Evolutionary conservation across 2,329 filamentous ascomycete genomes (phyloP).

Genomic region (Beauveria sp.): DNA sequence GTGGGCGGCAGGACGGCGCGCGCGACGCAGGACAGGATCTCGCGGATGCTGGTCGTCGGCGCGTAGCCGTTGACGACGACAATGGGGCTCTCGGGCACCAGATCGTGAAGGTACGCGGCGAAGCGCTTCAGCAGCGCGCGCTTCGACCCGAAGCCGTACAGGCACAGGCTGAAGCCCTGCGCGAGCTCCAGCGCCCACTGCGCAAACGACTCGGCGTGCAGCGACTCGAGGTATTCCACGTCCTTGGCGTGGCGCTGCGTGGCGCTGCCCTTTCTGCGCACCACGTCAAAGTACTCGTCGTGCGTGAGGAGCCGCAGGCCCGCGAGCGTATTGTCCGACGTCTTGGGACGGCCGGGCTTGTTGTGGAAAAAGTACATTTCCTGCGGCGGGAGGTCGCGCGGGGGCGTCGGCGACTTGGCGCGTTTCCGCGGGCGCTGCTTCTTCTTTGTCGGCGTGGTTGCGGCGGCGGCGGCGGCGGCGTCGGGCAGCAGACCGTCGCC

Average conservation of each 20-base stretch:
- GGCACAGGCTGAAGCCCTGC: conserved; percentile 79
- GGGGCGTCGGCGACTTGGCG: conserved; percentile 65
- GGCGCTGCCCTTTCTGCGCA: conserved; percentile 17
- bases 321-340: conserved; percentile 76
- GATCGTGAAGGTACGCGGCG: conserved; percentile 55
- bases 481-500: conserved; percentile 4
- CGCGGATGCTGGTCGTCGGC: conserved; percentile 55
- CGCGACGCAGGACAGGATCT: conserved; percentile 51
- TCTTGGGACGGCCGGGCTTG: conserved; percentile 70
- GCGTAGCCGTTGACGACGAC: conserved; percentile 84
- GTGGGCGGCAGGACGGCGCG: conserved; percentile 52
- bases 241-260: conserved; percentile 61
- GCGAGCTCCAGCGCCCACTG: conserved; percentile 91
- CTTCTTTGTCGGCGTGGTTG: conserved; percentile 35
- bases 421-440: conserved; percentile 35
- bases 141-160: conserved; percentile 93
- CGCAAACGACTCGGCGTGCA: conserved; percentile 75
- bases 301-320: conserved; percentile 73
- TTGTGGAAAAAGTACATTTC: conserved; percentile 95
- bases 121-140: conserved; percentile 66
- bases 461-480: conserved; percentile 1
- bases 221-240: conserved; percentile 59
- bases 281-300: conserved; percentile 75
- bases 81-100: conserved; percentile 36
- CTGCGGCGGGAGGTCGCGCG: conserved; percentile 73